Conservation (phyloP, 106 monocot genomes). For the Ottelia alismoides region DNA sequence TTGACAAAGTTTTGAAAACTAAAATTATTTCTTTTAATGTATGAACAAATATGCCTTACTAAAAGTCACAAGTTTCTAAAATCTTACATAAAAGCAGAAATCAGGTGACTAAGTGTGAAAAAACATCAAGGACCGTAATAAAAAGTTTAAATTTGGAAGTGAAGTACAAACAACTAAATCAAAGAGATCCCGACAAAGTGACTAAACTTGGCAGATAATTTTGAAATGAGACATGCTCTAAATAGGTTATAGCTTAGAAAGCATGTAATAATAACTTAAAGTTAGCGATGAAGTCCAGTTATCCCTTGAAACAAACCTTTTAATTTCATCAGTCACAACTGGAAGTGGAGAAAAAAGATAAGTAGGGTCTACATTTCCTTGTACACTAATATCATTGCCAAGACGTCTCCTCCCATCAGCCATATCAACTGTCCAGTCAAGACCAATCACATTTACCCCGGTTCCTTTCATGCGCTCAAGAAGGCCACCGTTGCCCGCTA, state of each 20-base stretch:
- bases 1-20: no score
- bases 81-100: no score
- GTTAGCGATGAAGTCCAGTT: no score
- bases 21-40: no score
- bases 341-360: slow-evolving; percentile 79
- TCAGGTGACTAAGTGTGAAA: no score
- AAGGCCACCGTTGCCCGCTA: slow-evolving; percentile 82
- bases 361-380: slow-evolving; percentile 92
- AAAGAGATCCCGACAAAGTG: not conserved
- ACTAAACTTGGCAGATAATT: not conserved
- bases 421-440: slow-evolving; percentile 98
- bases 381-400: slow-evolving; percentile 51
- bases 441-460: slow-evolving; percentile 89
- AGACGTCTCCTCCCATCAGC: slow-evolving; percentile 82
- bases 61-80: no score
- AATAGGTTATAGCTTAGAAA: no score
- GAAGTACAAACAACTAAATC: no score
- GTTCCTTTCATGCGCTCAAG: slow-evolving; percentile 74
- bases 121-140: no score
- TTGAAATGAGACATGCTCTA: not conserved
- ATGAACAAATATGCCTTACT: no score
- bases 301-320: slow-evolving; percentile 62
- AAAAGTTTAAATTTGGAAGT: no score
- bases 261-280: no score
- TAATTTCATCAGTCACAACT: slow-evolving; percentile 80